Evolutionary conservation across 768 basidiomycete genomes (phyloP), one percentile per base, ranked within the genome.

Genomic region (Ramaria sp.): DNA sequence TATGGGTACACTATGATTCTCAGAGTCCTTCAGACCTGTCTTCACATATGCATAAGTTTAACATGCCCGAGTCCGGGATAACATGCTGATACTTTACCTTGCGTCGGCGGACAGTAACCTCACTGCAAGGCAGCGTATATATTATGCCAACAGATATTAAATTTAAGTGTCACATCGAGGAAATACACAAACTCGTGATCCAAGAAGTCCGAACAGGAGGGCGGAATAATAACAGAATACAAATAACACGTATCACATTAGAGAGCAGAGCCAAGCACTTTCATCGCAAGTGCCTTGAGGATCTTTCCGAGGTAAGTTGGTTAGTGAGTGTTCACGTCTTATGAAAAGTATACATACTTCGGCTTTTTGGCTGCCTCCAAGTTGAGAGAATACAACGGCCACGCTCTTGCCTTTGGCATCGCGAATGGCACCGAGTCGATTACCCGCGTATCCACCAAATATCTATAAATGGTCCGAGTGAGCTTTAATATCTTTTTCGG

Each of bases 391-490:
- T 17, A 96, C 93, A 9, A 86, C 78, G 2, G 88, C 91, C 22
- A 97, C 92, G 60, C 86, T 87, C 77, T 90, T 91, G 10, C 93
- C 88, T 73, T 97, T 97, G 3, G 93, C 93, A 65, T 97, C 93
- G 57, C 93, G 76, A 48, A 97, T 76, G 3, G 92, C 91, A 43
- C 93, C 93, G 30, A 96, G 71, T n/a, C 90, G 75, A 66, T 93
- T 95, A 0, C 93, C 93, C 0, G 91, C 89, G 62, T 85, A 79
- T 2, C 86, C 89, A 51, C 93, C 93, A 19, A 93, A 48, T 7
- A 57, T 24, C 55, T 57, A 45, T 33, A 20, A 12, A 22, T 4
- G 7, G 49, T 20, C 17, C 12, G 4, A 57, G 22, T 13, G 19
- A 15, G 31, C 34, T 37, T 37, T 4, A 10, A 6, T 6, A 39